phyloP scores from a whole-genome alignment of 805 yeast genomes.

The Cyberlindnera euphorbiiphila region DNA sequence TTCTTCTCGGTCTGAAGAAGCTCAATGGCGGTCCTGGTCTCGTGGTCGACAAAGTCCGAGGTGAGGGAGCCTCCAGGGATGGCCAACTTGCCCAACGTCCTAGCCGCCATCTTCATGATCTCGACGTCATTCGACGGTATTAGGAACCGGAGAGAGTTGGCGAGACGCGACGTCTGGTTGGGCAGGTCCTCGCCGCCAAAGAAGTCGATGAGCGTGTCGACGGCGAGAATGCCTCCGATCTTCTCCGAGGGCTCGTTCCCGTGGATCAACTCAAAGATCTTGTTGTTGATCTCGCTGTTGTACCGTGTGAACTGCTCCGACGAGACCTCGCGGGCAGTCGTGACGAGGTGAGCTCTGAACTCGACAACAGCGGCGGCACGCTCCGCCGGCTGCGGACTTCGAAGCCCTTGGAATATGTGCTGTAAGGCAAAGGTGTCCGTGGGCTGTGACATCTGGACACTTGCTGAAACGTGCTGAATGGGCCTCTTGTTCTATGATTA shows the following conservation, averaged over 20 bases:
- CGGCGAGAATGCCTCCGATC: conserved; percentile 88
- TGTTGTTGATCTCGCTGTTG: conserved; percentile 81
- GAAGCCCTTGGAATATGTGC: conserved; percentile 35
- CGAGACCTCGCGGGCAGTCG: conserved; percentile 75
- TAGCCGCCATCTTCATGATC: conserved; percentile 84
- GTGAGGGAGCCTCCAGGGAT: conserved; percentile 86
- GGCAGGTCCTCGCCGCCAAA: conserved; percentile 85
- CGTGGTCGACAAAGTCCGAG: conserved; percentile 89
- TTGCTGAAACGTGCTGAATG: too few species aligned
- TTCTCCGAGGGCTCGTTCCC: conserved; percentile 68
- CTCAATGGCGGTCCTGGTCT: conserved; percentile 84
- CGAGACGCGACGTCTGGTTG: conserved; percentile 83
- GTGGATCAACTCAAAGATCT: conserved; percentile 80
- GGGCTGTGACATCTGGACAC: conserved; percentile 22
- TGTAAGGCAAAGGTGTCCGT: conserved; percentile 31
- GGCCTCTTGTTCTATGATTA: too few species aligned
- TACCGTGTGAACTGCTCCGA: conserved; percentile 78
- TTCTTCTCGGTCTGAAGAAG: conserved; percentile 88
- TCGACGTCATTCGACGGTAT: conserved; percentile 79
- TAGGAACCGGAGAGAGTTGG: conserved; percentile 79
- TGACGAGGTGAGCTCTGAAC: conserved; percentile 61
- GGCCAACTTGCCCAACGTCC: conserved; percentile 83
- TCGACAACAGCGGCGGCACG: conserved; percentile 59
- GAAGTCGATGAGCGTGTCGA: conserved; percentile 80
- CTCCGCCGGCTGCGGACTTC: conserved; percentile 33